Base-by-base conservation (phyloP, 2,329 filamentous ascomycete species). In the Ophiostoma fasciatum region DNA sequence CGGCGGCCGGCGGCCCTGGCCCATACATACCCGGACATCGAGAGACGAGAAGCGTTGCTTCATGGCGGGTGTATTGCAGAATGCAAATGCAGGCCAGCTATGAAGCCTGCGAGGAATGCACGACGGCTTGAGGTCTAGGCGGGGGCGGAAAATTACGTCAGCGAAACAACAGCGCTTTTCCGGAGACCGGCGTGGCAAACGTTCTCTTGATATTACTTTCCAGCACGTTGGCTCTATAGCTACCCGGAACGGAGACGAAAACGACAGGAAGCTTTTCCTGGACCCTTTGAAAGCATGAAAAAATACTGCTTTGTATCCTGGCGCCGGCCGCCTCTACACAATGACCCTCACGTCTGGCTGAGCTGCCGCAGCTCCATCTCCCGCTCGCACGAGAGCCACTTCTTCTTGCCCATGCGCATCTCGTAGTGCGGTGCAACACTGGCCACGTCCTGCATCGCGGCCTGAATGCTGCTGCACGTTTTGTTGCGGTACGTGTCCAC, bases 401-500 rank as follows among this genome's bases (percentile, higher is more conserved):
- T 68, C 46, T 82, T 71, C 66, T 94, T 94, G 39, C 88, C 88
- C 15, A 78, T 72, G 29, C 88, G 75, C 4, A 82, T 90, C 60
- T 94, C 85, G 51, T 87, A 92, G 58, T 94, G 85, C 37, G 83
- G 78, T 18, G 82, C 81, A 82, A 74, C 15, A 70, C 66, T 38
- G 27, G 71, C 66, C 30, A 83, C 69, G 42, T 92, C 83, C 51
- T 84, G 78, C 49, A 82, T 81, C 29, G 76, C 71, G 17, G 71
- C 74, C 49, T 92, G 72, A 61, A 93, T 87, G 37, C 79, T 81
- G 46, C 71, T 78, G 45, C 81, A 75, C 56, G 87, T 90, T 65
- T 93, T 94, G 55, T 84, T 88, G 47, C 88, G 80, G 57, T 94
- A 94, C 42, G 82, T 84, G 56, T 96, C 88, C 57, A 96, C 85